phyloP scores from a whole-genome alignment of 192 early-diverging fungal genomes.

The Thamnidium elegans region DNA sequence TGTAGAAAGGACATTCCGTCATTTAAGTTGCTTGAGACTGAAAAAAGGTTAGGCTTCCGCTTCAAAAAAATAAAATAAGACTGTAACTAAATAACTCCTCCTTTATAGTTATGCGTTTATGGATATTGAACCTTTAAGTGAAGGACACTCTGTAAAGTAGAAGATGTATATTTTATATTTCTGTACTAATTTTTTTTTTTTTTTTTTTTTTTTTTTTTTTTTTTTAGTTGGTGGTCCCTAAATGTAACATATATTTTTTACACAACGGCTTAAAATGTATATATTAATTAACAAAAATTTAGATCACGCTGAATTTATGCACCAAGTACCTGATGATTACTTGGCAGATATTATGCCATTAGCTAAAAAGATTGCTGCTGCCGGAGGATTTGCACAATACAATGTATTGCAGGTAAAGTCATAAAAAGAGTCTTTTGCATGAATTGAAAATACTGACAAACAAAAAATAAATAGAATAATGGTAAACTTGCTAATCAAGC shows the following conservation, averaged over 20 bases:
- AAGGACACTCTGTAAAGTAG: constrained; percentile 62
- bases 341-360: constrained; percentile 80
- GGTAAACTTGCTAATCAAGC: constrained; percentile 55
- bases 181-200: background rate
- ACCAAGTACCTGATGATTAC: constrained; percentile 85
- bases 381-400: constrained; percentile 70
- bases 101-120: constrained; percentile 67
- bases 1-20: constrained; percentile 77
- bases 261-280: background rate
- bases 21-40: constrained; percentile 79
- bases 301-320: constrained; percentile 86
- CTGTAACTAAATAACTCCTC: background rate
- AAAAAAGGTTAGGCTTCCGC: constrained; percentile 45
- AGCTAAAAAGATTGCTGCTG: constrained; percentile 83
- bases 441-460: background rate
- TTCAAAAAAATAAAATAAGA: background rate
- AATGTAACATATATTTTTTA: constrained; percentile 53
- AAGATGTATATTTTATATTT: background rate
- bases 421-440: background rate
- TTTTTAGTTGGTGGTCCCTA: constrained; percentile 63
- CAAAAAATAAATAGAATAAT: constrained; percentile 44
- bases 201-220: background rate
- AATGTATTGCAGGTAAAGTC: constrained; percentile 86
- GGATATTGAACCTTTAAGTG: constrained; percentile 74
- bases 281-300: background rate